A percentile compares a stretch with the other conserved stretches of the same genome.
These are phyloP conservation scores for Aethionema arabicum DNA, from an alignment of 345 rosid species.

Conservation along the genomic window DNA sequence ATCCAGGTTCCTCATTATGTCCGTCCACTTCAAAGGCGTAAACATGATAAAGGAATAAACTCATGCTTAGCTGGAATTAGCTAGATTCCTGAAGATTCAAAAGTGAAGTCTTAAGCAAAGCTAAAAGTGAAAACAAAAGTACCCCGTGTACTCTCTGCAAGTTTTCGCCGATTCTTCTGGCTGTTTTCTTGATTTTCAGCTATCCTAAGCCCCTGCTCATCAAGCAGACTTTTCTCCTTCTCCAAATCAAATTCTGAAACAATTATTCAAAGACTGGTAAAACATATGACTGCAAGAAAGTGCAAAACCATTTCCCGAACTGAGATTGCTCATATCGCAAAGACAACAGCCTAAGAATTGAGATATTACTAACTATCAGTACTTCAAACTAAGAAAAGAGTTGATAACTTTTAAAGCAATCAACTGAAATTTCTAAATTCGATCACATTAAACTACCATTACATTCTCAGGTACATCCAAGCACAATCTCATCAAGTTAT, in stretches of 20 bases:
- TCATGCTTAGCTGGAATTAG: background rate
- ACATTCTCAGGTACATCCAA: constrained; percentile 10
- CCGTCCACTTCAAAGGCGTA: background rate
- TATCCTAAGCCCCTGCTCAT: constrained; percentile 91
- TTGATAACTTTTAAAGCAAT: constrained; percentile 11
- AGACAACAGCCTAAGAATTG: background rate
- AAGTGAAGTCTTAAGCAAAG: background rate
- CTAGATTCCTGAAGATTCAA: too few species aligned
- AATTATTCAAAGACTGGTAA: constrained; percentile 8
- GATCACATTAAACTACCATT: constrained; percentile 30
- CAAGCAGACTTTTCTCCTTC: constrained; percentile 82
- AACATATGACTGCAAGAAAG: background rate
- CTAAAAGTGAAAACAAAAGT: constrained; percentile 20
- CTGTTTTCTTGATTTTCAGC: constrained; percentile 98
- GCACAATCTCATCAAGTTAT: constrained; percentile 14
- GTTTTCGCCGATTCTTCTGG: constrained; percentile 89
- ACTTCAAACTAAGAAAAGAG: background rate
- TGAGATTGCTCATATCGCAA: background rate
- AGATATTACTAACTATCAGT: constrained; percentile 7
- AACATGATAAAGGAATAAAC: background rate
- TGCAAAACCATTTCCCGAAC: background rate
- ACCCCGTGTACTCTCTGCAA: constrained; percentile 99
- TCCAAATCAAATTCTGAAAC: constrained; percentile 82
- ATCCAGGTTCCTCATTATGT: background rate
- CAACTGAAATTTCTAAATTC: constrained; percentile 3